Evolutionary conservation across 805 yeast species (phyloP), one percentile per base, ranked within the genome.

Genomic region (Komagataella ulmi): DNA sequence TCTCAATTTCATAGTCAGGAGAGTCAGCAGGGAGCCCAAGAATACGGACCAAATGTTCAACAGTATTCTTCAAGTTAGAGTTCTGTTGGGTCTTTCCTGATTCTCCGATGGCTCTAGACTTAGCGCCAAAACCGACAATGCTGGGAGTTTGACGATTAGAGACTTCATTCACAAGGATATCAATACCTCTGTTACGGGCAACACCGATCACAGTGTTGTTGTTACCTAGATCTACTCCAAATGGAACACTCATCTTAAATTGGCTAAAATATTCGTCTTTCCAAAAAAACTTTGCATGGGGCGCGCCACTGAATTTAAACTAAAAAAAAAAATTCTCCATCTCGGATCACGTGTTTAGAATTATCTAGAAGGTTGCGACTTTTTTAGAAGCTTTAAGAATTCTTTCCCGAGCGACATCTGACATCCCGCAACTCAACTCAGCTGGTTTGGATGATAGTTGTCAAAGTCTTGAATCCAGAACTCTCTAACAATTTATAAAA

Each of bases 111-210:
- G 80, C 83, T 75, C 99, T 83, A 79, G 80, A 83, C 73, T 86
- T 88, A 58, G 65, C 67, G 60, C 97, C 97, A 61, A 93, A 93
- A 40, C 97, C 98, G 60, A 93, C 93, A 58, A 71, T 68, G 18
- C 80, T 66, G 58, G 99, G 99, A 40, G 99, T 93, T 59, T 95
- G 71, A 72, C 99, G 85, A 84, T 93, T 93, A 53, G 98, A 90
- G 49, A 93, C 98, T 73, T 93, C 99, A 69, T 93, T 93, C 73
- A 93, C 98, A 63, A 93, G 88, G 63, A 93, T 84, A 71, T 93
- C 99, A 66, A 93, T 93, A 66, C 98, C 98, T 76, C 98, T 84
- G 81, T 91, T 93, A 70, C 91, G 85, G 57, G 99, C 99, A 67
- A 95, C 85, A 46, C 95, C 98, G 67, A 91, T 79, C 60, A 91